phyloP scores from a whole-genome alignment of 257 asterid species.

The Salvia hispanica region DNA sequence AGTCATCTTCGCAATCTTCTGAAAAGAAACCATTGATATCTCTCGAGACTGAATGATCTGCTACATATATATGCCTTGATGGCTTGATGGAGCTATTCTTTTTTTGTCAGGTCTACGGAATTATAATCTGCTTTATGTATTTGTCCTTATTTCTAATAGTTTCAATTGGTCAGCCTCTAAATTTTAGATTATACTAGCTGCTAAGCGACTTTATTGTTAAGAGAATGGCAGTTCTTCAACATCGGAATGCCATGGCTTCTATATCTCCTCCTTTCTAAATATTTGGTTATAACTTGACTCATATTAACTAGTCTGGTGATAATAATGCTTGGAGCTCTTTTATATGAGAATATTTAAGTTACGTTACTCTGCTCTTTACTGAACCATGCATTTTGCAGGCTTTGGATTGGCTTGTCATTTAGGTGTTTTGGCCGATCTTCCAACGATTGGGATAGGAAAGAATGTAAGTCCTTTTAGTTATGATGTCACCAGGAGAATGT shows the following conservation, averaged over 20 bases:
- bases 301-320: conserved; percentile 5
- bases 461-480: conserved; percentile 51
- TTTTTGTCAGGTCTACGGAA: neutral
- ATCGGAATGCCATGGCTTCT: conserved; percentile 4
- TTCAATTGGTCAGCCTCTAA: neutral
- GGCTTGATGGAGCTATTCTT: neutral
- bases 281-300: neutral
- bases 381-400: conserved; percentile 47
- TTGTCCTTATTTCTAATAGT: neutral
- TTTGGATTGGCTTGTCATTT: conserved; percentile 94
- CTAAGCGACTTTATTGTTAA: neutral
- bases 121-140: neutral
- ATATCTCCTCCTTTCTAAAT: neutral
- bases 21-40: neutral
- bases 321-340: neutral
- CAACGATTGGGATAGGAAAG: conserved; percentile 87
- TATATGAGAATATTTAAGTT: neutral
- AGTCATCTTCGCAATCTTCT: conserved; percentile 37
- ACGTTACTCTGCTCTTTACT: conserved; percentile 2
- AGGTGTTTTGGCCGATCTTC: conserved; percentile 82
- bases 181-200: neutral
- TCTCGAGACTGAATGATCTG: conserved; percentile 16
- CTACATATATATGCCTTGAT: neutral
- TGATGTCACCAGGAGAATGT: neutral
- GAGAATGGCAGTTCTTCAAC: conserved; percentile 10